Percentiles rank a stretch among this genome's conserved stretches.
phyloP scores from a whole-genome alignment of 805 yeast species.

The Yarrowia yakushimensis region DNA sequence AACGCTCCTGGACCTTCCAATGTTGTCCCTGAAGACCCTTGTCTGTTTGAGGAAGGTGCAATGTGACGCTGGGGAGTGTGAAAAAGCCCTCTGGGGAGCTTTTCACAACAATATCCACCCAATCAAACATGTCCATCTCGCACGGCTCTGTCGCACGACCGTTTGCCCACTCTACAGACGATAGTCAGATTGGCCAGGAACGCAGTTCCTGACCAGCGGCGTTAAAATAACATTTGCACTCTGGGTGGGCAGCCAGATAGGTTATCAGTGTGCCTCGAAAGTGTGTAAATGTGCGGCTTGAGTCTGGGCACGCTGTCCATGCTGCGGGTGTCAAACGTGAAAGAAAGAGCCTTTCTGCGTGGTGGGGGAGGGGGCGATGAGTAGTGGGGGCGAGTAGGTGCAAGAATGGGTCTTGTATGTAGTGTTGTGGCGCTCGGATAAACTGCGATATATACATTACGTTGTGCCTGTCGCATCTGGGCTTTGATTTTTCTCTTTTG shows the following conservation, averaged over 20 bases:
- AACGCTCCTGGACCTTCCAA: neutral
- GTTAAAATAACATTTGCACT: neutral
- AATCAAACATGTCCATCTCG: too few species aligned
- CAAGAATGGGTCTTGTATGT: too few species aligned
- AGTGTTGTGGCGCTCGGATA: too few species aligned
- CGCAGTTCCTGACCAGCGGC: conserved; percentile 2
- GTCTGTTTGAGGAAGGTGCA: too few species aligned
- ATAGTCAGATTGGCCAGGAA: neutral
- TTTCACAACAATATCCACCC: too few species aligned
- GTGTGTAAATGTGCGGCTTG: neutral
- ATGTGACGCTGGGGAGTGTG: too few species aligned
- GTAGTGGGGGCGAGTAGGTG: neutral
- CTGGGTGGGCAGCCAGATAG: conserved; percentile 15
- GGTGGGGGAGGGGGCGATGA: neutral
- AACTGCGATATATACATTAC: too few species aligned
- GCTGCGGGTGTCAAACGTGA: neutral
- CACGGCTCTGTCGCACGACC: neutral
- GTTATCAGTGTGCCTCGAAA: conserved; percentile 2
- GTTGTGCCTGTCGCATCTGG: conserved; percentile 1
- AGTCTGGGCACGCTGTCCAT: neutral
- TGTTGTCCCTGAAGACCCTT: too few species aligned
- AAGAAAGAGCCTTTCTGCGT: neutral
- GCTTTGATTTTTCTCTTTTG: neutral
- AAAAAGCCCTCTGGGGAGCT: too few species aligned
- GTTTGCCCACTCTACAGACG: neutral